These are phyloP conservation scores for Musa troglodytarum DNA, from an alignment of 176 grass and related monocot species.

Conservation along the genomic window DNA sequence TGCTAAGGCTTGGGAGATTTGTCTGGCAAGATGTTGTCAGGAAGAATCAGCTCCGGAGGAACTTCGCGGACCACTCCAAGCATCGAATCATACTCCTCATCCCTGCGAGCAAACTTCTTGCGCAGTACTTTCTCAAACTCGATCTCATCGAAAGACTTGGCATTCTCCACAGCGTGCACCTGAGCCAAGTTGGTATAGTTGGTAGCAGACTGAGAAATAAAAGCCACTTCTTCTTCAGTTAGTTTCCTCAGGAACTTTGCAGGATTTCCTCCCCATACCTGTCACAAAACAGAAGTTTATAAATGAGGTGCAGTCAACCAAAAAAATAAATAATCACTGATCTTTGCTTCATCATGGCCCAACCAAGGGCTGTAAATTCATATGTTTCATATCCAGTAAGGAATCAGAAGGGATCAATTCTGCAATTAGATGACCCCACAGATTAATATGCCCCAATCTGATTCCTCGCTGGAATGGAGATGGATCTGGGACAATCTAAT, in stretches of 20 bases:
- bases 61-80: constrained; percentile 69
- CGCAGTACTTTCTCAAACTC: constrained; percentile 75
- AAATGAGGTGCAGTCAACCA: background rate
- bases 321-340: no score
- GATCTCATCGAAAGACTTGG: constrained; percentile 72
- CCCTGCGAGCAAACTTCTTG: constrained; percentile 68
- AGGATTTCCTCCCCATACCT: constrained; percentile 91
- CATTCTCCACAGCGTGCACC: constrained; percentile 70
- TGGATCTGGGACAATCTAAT: no score
- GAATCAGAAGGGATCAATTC: no score
- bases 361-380: no score
- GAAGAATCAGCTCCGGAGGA: constrained; percentile 61
- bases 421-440: no score
- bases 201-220: constrained; percentile 59
- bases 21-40: constrained; percentile 55
- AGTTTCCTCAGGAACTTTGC: constrained; percentile 96
- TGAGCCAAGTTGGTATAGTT: constrained; percentile 80
- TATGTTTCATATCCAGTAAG: no score
- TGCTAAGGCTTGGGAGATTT: constrained; percentile 40
- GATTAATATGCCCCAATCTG: no score
- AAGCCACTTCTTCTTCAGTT: constrained; percentile 70
- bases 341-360: no score
- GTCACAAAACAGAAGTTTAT: background rate
- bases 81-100: constrained; percentile 86
- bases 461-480: no score